Conservation (phyloP, 2,329 filamentous ascomycete genomes). For the Aphanocladium album region DNA sequence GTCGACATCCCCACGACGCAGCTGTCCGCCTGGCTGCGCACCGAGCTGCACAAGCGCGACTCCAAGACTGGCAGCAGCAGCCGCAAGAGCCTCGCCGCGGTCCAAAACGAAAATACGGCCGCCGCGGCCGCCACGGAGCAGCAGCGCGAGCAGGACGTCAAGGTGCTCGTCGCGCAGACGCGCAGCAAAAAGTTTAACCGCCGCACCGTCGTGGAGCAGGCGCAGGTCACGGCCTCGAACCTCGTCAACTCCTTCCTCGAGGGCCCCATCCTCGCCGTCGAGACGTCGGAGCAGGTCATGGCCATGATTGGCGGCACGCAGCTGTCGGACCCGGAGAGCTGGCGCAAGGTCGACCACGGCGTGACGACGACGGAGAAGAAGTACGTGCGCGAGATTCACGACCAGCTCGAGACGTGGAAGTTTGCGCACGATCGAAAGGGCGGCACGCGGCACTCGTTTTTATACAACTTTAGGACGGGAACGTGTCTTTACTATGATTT, state of each 20-base stretch:
- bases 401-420: constrained; percentile 63
- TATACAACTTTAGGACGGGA: constrained; percentile 87
- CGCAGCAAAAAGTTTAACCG: constrained; percentile 90
- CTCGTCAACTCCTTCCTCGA: constrained; percentile 67
- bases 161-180: constrained; percentile 76
- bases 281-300: constrained; percentile 79
- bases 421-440: constrained; percentile 49
- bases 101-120: constrained; percentile 19
- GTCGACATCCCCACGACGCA: constrained; percentile 69
- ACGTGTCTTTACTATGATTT: constrained; percentile 84
- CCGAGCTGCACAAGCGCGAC: constrained; percentile 70
- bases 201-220: constrained; percentile 77
- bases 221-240: constrained; percentile 52
- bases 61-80: constrained; percentile 44
- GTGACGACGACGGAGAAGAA: constrained; percentile 72
- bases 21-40: constrained; percentile 72
- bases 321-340: constrained; percentile 75
- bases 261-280: constrained; percentile 80
- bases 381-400: constrained; percentile 78
- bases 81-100: constrained; percentile 21
- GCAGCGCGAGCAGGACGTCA: constrained; percentile 64
- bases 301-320: constrained; percentile 68
- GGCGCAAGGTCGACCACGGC: constrained; percentile 74
- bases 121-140: constrained; percentile 26
- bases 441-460: constrained; percentile 67